Evolutionary conservation across 352 stramenopile genomes (phyloP), one percentile per base, ranked within the genome.

Genomic region (Stramenopiles sp.): DNA sequence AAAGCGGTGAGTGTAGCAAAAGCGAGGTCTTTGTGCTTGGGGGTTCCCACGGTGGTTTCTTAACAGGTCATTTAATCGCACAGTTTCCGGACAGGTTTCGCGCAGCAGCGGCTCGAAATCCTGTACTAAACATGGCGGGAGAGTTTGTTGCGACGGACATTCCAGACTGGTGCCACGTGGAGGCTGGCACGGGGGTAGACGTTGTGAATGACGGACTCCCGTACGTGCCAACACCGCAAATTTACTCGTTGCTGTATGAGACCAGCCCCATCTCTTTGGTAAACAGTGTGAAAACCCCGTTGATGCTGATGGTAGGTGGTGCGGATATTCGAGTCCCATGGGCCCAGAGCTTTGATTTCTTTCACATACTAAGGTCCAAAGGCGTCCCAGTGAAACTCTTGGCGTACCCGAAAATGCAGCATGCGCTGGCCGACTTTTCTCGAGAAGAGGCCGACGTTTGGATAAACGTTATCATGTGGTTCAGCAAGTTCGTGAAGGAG

Each of bases 61-160:
- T 98, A 1, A 85, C 91, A 1, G 84, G 82, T 3, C 91, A 97
- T 82, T 80, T 96, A 2, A 92, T 95, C 69, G 88, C 84, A 3
- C 89, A 96, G 79, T 94, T 96, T 81, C 92, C 93, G n/a, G 83
- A 86, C 6, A 86, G 96, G 68, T 98, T 96, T 84, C 87, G 88
- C 77, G 93, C 88, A 25, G 91, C 84, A 31, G 79, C 76, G 0
- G 82, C 84, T 77, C 68, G 83, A 43, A 96, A 97, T 81, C 92
- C 90, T 0, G 90, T 95, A 1, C 92, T 86, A 0, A 97, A 97
- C 81, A 92, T 98, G 77, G 84, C 90, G 32, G 88, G 83, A 36
- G 89, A 96, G 86, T 88, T 94, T 37, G 94, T 90, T 79, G 85
- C 85, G 25, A 96, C 88, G 12, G 93, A 98, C 81, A 98, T 98